phyloP scores from a whole-genome alignment of 1,284 basidiomycete species.

The Sporisorium sorghi region DNA sequence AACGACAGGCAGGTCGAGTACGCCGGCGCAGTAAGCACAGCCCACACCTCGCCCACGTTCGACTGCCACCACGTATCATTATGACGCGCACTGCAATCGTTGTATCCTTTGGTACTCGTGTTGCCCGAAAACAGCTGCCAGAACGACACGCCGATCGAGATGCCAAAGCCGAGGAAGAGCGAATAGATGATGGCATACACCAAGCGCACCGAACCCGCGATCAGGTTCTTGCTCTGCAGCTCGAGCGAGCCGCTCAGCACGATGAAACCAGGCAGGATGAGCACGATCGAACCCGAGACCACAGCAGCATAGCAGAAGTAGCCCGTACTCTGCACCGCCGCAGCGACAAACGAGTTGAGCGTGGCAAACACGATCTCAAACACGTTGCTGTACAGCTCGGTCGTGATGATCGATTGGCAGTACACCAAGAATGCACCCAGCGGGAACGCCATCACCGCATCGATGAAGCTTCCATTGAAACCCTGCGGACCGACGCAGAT shows the following conservation, averaged over 20 bases:
- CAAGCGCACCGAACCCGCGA: constrained; percentile 77
- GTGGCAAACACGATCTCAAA: constrained; percentile 89
- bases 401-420: constrained; percentile 67
- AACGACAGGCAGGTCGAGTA: constrained; percentile 81
- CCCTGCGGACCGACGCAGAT: constrained; percentile 73
- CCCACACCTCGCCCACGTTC: constrained; percentile 51
- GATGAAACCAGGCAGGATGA: constrained; percentile 81
- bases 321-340: constrained; percentile 57
- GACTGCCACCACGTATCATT: constrained; percentile 71
- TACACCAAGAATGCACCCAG: constrained; percentile 79
- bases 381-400: constrained; percentile 83
- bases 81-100: constrained; percentile 22
- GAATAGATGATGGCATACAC: constrained; percentile 84
- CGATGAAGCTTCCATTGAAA: constrained; percentile 80
- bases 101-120: constrained; percentile 17
- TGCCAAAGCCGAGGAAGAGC: constrained; percentile 63
- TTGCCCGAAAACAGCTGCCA: constrained; percentile 58
- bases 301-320: constrained; percentile 87
- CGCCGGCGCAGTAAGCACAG: constrained; percentile 82
- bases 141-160: constrained; percentile 61
- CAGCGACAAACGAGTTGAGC: constrained; percentile 80
- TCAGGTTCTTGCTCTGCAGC: constrained; percentile 71
- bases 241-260: constrained; percentile 79
- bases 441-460: constrained; percentile 80
- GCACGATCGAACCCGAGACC: constrained; percentile 83